Evolutionary conservation across 441 rosid genomes (phyloP).

Genomic region (Theobroma grandiflorum): DNA sequence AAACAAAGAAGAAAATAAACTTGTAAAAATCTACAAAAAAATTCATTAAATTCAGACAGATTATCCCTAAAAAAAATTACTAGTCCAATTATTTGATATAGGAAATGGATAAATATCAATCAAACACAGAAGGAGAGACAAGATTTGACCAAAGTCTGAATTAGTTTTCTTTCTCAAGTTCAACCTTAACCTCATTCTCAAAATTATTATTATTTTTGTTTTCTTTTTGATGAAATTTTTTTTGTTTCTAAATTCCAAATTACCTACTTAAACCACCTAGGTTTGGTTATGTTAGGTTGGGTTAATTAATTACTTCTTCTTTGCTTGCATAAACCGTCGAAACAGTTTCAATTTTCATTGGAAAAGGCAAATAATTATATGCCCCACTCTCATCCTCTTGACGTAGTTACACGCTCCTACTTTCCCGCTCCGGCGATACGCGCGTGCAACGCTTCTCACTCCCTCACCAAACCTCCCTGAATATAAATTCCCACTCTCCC

Average conservation of each 20-base stretch:
- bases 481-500: conserved; percentile 29
- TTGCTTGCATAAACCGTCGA: background rate
- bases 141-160: too few relatives aligned
- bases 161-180: too few relatives aligned
- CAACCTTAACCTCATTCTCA: too few relatives aligned
- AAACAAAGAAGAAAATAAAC: background rate
- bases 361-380: background rate
- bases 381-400: background rate
- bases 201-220: too few relatives aligned
- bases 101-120: too few relatives aligned
- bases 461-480: conserved; percentile 35
- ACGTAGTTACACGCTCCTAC: conserved; percentile 22
- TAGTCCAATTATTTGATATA: too few relatives aligned
- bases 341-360: background rate
- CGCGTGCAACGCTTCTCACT: conserved; percentile 33
- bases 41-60: background rate
- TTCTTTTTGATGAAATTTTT: too few relatives aligned
- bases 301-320: background rate
- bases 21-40: background rate
- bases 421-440: background rate
- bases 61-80: background rate
- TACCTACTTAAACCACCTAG: too few relatives aligned
- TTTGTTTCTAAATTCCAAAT: too few relatives aligned
- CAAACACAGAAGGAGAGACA: too few relatives aligned
- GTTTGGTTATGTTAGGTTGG: background rate